Evolutionary conservation across 2,329 filamentous ascomycete genomes (phyloP).

Genomic region (Botrytis fabae): DNA sequence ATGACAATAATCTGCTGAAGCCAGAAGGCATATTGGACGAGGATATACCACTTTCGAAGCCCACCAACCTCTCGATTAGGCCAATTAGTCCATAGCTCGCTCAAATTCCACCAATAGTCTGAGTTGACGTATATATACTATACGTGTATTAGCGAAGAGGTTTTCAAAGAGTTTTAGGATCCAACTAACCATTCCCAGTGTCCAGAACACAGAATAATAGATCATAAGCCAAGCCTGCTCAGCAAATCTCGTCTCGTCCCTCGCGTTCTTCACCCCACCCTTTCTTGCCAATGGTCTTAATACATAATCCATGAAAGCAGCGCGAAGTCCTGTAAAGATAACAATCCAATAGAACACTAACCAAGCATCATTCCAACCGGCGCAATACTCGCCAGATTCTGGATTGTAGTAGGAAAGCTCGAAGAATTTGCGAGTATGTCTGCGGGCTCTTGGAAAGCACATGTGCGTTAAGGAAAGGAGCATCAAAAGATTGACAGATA

Average conservation of each 20-base stretch:
- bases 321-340: constrained; percentile 83
- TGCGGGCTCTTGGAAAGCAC: constrained; percentile 76
- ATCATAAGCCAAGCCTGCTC: constrained; percentile 91
- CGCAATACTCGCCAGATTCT: constrained; percentile 66
- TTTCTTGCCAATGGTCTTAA: constrained; percentile 73
- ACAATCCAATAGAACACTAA: constrained; percentile 78
- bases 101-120: constrained; percentile 73
- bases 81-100: constrained; percentile 81
- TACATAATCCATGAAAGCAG: constrained; percentile 82
- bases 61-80: constrained; percentile 74
- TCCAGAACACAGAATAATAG: constrained; percentile 82
- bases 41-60: constrained; percentile 82
- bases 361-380: constrained; percentile 77
- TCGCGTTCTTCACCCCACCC: constrained; percentile 72
- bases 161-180: not conserved
- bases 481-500: constrained; percentile 82
- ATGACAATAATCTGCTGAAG: constrained; percentile 92
- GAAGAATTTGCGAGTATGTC: constrained; percentile 85
- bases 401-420: constrained; percentile 80
- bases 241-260: constrained; percentile 79
- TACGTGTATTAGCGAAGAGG: constrained; percentile 29
- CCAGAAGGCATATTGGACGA: constrained; percentile 90
- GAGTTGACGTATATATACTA: constrained; percentile 81
- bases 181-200: constrained; percentile 71
- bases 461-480: constrained; percentile 80